Base-by-base conservation (phyloP, 2,329 filamentous ascomycete species). In the Pseudonectria buxi region DNA sequence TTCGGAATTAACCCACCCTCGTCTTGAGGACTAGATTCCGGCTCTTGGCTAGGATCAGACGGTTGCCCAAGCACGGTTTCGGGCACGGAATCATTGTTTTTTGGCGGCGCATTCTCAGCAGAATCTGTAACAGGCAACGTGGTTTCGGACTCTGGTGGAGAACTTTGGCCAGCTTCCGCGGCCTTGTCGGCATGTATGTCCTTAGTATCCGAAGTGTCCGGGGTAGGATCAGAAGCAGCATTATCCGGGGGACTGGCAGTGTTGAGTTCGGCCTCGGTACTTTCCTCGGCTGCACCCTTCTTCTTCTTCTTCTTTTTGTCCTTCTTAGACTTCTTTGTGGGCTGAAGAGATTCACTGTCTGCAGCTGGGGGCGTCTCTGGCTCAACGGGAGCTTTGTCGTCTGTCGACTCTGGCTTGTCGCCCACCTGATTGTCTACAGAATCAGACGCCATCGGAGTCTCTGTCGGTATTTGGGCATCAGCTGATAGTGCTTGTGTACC, bases 231-330 rank as follows among this genome's bases (percentile, higher is more conserved):
- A 36, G 31, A 33, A 32, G 36, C 40, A 28, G 32, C 35, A 18
- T 45, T 36, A 36, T 48, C 43, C 27, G 41, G 37, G 26, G 42
- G 32, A 28, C 40, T 22, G 16, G 35, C 38, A 29, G 43, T 35
- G 14, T 30, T 42, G 35, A 47, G 45, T 15, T 44, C 46, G 25
- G 40, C 33, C 33, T 43, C 45, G 24, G 32, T 35, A 13, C 34
- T 29, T 22, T 50, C 51, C 28, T 51, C 48, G 10, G 50, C 32
- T 14, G 37, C 45, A 7, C 44, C 36, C 40, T 50, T 52, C 41
- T 58, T 59, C 49, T 54, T 59, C 32, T 55, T 56, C 42, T 51
- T 59, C 34, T 55, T 60, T 38, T 55, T 61, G 3, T 58, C 55
- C 38, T 58, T 62, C 44, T 60, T 59, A 12, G 57, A 58, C 18